These are phyloP conservation scores for Cryomyces minteri DNA, from an alignment of 495 filamentous ascomycete species.

Conservation along the genomic window DNA sequence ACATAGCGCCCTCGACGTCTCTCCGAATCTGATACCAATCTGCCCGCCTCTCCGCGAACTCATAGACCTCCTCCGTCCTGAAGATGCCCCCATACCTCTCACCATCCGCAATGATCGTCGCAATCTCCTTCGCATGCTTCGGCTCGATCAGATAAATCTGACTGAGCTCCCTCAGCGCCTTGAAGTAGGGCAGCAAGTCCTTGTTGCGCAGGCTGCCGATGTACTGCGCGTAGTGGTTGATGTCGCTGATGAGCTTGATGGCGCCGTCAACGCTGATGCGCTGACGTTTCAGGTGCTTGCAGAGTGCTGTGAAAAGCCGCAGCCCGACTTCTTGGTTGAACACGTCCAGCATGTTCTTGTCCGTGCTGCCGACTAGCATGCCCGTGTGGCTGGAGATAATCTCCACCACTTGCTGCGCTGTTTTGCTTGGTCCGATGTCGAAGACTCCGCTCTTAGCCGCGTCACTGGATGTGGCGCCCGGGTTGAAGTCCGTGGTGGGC, in stretches of 20 bases:
- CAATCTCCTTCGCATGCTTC: slow-evolving; percentile 82
- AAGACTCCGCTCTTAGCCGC: slow-evolving; percentile 22
- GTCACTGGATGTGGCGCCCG: slow-evolving; percentile 27
- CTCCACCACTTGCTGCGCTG: slow-evolving; percentile 62
- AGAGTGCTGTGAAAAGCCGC: slow-evolving; percentile 72
- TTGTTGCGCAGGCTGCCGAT: slow-evolving; percentile 63
- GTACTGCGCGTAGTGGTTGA: slow-evolving; percentile 84
- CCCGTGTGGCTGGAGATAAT: slow-evolving; percentile 73
- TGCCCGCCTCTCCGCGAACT: slow-evolving; percentile 83
- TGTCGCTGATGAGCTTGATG: slow-evolving; percentile 76
- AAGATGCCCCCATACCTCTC: slow-evolving; percentile 85
- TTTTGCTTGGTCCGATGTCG: slow-evolving; percentile 68
- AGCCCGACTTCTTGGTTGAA: slow-evolving; percentile 97
- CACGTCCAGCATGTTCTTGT: slow-evolving; percentile 94
- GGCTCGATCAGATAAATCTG: slow-evolving; percentile 92
- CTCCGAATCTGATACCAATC: slow-evolving; percentile 84
- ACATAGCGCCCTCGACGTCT: slow-evolving; percentile 92
- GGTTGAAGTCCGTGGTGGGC: slow-evolving; percentile 78
- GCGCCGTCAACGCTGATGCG: slow-evolving; percentile 79
- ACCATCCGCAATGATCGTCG: slow-evolving; percentile 80
- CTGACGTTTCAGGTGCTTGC: slow-evolving; percentile 95
- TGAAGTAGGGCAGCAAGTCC: slow-evolving; percentile 75
- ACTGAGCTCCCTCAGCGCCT: slow-evolving; percentile 73
- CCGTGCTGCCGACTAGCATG: slow-evolving; percentile 82
- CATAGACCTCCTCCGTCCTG: slow-evolving; percentile 88